Evolutionary conservation across 2,329 filamentous ascomycete genomes (phyloP).

Genomic region (Akanthomyces dipterigenus): DNA sequence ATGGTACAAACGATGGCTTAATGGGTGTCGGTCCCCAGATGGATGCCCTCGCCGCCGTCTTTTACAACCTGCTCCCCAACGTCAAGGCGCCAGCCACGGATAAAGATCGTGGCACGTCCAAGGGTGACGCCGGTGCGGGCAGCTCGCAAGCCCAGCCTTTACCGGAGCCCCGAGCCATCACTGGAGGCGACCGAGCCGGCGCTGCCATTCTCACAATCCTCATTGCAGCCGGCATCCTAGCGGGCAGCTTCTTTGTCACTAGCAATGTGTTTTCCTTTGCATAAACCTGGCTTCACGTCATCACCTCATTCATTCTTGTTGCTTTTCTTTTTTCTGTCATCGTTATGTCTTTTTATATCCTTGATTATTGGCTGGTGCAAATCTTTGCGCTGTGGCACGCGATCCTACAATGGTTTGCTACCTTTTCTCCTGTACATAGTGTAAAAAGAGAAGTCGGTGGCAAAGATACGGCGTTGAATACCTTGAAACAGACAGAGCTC

Average conservation of each 20-base stretch:
- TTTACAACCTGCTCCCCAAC: constrained; percentile 49
- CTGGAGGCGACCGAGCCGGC: constrained; percentile 44
- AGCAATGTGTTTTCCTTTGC: constrained; percentile 21
- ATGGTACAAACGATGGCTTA: constrained; percentile 48
- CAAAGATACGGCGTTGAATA: constrained; percentile 8
- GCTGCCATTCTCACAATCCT: constrained; percentile 50
- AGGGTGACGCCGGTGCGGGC: constrained; percentile 44
- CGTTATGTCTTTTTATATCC: neutral
- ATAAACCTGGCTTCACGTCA: neutral
- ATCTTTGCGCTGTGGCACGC: neutral
- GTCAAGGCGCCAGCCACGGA: constrained; percentile 41
- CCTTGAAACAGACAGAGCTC: neutral
- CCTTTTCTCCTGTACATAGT: constrained; percentile 7
- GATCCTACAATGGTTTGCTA: neutral
- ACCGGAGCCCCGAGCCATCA: constrained; percentile 30
- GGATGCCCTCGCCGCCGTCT: constrained; percentile 57
- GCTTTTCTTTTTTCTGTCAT: neutral
- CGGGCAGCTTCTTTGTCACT: constrained; percentile 43
- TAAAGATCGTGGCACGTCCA: constrained; percentile 52
- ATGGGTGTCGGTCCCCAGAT: constrained; percentile 64
- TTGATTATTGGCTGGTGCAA: neutral
- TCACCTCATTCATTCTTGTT: neutral
- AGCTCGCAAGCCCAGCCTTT: constrained; percentile 23
- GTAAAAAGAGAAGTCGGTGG: neutral
- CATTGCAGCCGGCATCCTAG: constrained; percentile 41